These are phyloP conservation scores for Colletotrichum caudatum DNA, from an alignment of 2,329 filamentous ascomycete genomes.

Conservation along the genomic window DNA sequence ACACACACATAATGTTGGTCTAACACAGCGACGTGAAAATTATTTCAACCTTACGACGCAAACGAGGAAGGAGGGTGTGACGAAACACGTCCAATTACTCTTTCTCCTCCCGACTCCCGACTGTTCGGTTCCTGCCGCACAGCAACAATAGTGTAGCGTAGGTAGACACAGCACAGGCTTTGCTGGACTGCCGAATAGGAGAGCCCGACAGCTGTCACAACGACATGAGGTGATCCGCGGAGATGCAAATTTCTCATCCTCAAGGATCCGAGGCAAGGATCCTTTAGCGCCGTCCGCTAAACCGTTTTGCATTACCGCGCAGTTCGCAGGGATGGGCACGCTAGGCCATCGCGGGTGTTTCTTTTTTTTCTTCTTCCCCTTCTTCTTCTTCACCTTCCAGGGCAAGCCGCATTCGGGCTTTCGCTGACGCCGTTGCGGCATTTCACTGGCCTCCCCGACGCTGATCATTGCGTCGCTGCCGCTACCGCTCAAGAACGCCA, in stretches of 20 bases:
- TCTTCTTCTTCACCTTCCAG: neutral
- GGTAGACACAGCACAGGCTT: neutral
- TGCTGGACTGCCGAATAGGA: conserved; percentile 23
- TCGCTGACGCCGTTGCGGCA: conserved; percentile 29
- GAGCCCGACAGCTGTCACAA: conserved; percentile 15
- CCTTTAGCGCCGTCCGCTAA: conserved; percentile 37
- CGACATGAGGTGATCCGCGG: conserved; percentile 25
- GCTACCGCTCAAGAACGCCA: conserved; percentile 8
- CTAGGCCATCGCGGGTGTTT: conserved; percentile 18
- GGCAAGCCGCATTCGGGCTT: conserved; percentile 12
- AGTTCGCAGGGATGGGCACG: conserved; percentile 34
- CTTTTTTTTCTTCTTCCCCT: neutral
- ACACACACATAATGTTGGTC: too few species aligned
- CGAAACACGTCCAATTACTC: conserved; percentile 36
- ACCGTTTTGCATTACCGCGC: conserved; percentile 27
- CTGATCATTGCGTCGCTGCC: conserved; percentile 31
- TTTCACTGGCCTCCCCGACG: conserved; percentile 17
- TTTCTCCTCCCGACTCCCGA: conserved; percentile 13
- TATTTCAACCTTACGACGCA: conserved; percentile 29
- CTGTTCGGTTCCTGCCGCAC: conserved; percentile 37
- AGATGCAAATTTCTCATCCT: conserved; percentile 33
- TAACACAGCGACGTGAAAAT: conserved; percentile 13
- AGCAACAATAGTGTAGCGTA: conserved; percentile 5
- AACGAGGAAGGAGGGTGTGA: conserved; percentile 20
- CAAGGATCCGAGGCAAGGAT: conserved; percentile 40